Evolutionary conservation across 1,284 basidiomycete genomes (phyloP).

Genomic region (Phlebopus sp.): DNA sequence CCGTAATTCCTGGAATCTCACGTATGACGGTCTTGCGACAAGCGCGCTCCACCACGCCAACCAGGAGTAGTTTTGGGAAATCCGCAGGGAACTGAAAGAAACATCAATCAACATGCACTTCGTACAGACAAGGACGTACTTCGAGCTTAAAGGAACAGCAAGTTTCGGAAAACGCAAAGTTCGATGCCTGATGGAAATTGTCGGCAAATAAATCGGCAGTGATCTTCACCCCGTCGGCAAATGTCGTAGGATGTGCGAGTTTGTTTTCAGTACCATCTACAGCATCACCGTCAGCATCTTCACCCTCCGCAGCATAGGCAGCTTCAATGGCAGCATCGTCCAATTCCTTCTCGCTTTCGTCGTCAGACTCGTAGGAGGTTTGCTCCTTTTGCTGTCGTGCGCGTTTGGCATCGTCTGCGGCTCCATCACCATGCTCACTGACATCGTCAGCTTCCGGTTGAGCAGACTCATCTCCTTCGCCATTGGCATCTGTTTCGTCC

Average conservation of each 20-base stretch:
- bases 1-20: constrained; percentile 83
- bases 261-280: constrained; percentile 35
- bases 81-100: constrained; percentile 56
- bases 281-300: constrained; percentile 35
- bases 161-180: constrained; percentile 75
- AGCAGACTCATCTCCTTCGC: constrained; percentile 33
- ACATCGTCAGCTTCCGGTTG: constrained; percentile 42
- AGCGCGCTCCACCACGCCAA: constrained; percentile 85
- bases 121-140: constrained; percentile 44
- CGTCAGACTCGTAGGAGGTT: constrained; percentile 70
- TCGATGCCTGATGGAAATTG: constrained; percentile 58
- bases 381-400: constrained; percentile 64
- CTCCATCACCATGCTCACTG: constrained; percentile 76
- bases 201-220: constrained; percentile 52
- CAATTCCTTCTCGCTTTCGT: constrained; percentile 51
- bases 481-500: constrained; percentile 46
- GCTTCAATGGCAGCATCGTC: constrained; percentile 70
- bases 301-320: constrained; percentile 52
- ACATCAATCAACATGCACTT: constrained; percentile 1
- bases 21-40: constrained; percentile 84
- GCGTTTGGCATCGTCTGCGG: constrained; percentile 75
- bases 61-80: constrained; percentile 87
- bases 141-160: constrained; percentile 79
- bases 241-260: constrained; percentile 28
- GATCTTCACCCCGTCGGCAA: constrained; percentile 42